Evolutionary conservation across 2,329 filamentous ascomycete species (phyloP).

Genomic region (Helotiales sp.): DNA sequence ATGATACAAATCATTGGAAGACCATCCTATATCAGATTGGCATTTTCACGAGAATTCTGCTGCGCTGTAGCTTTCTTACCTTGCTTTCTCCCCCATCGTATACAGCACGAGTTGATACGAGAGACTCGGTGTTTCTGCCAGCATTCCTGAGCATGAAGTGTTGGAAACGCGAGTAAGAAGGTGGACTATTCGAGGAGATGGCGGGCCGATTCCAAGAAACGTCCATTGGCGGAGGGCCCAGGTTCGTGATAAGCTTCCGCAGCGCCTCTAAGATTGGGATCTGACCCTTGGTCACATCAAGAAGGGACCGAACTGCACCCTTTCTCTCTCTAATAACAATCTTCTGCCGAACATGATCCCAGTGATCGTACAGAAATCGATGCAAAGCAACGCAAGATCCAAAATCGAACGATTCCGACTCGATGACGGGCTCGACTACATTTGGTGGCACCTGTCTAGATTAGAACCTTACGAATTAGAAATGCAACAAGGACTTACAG

Average conservation of each 20-base stretch:
- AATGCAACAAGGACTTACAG: slow-evolving; percentile 50
- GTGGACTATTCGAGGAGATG: slow-evolving; percentile 66
- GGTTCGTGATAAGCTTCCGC: slow-evolving; percentile 65
- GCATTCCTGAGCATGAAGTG: slow-evolving; percentile 76
- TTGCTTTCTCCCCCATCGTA: slow-evolving; percentile 76
- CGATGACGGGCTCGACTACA: slow-evolving; percentile 49
- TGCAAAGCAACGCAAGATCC: slow-evolving; percentile 73
- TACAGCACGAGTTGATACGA: slow-evolving; percentile 66
- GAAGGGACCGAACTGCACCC: slow-evolving; percentile 60
- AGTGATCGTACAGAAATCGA: slow-evolving; percentile 72
- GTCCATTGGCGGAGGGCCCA: slow-evolving; percentile 70
- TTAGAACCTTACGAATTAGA: slow-evolving; percentile 14
- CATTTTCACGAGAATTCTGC: background rate
- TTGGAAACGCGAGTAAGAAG: slow-evolving; percentile 70
- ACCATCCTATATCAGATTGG: slow-evolving; percentile 56
- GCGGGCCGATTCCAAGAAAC: slow-evolving; percentile 72
- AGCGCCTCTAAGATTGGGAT: slow-evolving; percentile 65
- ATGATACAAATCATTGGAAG: slow-evolving; percentile 72
- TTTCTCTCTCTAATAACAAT: slow-evolving; percentile 64
- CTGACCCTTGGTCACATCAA: slow-evolving; percentile 56
- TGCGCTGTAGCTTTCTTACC: slow-evolving; percentile 44
- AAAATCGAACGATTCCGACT: slow-evolving; percentile 66
- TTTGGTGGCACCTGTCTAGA: slow-evolving; percentile 52
- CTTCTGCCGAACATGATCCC: slow-evolving; percentile 71
- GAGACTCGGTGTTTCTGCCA: slow-evolving; percentile 67